Base-by-base conservation (phyloP, 2,329 filamentous ascomycete species). In the Phoma sp. region DNA sequence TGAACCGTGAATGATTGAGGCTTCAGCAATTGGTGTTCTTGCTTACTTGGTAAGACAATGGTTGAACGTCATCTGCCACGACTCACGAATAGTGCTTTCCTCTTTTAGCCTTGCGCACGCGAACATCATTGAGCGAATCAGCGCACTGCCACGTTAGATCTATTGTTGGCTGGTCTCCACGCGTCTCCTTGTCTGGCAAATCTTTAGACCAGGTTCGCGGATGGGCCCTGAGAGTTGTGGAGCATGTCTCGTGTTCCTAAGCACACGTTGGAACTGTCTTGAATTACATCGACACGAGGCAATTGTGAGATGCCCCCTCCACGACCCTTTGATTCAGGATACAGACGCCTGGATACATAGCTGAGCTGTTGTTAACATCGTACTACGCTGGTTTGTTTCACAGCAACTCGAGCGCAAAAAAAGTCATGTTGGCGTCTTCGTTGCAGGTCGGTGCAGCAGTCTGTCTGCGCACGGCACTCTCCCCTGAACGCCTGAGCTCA, bases 401-500 rank as follows among this genome's bases (percentile, higher is more conserved):
- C 36, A 25, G 38, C 38, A 35, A 42, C 48, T 45, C 52, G 36
- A 24, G 35, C 39, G 25, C 18, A 18, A 54, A 27, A 35, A 48
- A 52, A 45, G 42, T 38, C 39, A 44, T 49, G 46, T 55, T 46
- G 58, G 51, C 55, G 58, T 52, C 58, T 50, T 51, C 24, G 36
- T 54, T 53, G 42, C 44, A 45, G 44, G 58, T 52, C 48, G 45
- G 35, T 41, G 47, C 30, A 41, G 42, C 40, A 40, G 55, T 45
- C 48, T 47, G 55, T 45, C 48, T 47, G 47, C 55, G 60, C 50
- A 51, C 43, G 56, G 56, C 52, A 39, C 43, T 52, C 57, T 45
- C 52, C 35, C 39, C 54, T 59, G 43, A 47, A n/a, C 10, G 32
- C 32, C 32, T 33, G 32, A 13, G 29, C 29, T 30, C 29, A 30